Evolutionary conservation across 2,329 filamentous ascomycete species (phyloP), one percentile per base, ranked within the genome.

Genomic region (Hirsutella minnesotensis): DNA sequence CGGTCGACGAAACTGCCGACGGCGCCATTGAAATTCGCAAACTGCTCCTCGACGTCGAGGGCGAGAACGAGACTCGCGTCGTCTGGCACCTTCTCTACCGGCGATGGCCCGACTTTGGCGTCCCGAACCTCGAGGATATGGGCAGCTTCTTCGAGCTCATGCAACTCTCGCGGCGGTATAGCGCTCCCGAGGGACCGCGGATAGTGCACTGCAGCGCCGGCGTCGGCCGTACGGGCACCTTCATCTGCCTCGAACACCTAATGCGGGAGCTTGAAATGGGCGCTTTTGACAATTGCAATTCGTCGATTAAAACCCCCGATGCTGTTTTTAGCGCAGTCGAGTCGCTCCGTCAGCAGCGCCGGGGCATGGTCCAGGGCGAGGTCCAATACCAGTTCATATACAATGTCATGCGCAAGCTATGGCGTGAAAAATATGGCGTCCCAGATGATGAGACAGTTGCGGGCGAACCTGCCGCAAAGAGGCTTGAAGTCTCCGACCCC

Each of bases 311-410:
- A 39, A 50, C 50, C 12, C 49, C 49, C 0, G 89, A 95, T 54
- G 75, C 83, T 3, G 73, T 98, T 34, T 85, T 80, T 50, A 73
- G 83, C 16, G 83, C 84, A 0, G 89, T 98, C 42, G 83, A 94
- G 53, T 65, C 68, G 46, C 72, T 98, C 43, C 77, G 92, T 37
- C 78, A 90, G 60, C 92, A 98, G 68, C 77, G 92, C 16, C 85
- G 86, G 67, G 86, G 82, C 64, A 98, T 98, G 92, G 92, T 98
- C 5, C 92, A 96, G 64, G 82, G 85, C 38, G 84, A 90, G 53
- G 60, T 73, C 39, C 92, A 98, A 60, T 92, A 85, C 54, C 64
- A 77, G 31, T 95, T 96, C 59, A 76, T 98, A 44, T 96, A 98
- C 64, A 79, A 88, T 55, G 86, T 94, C 2, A 62, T 95, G 54